A percentile compares a stretch with the other conserved stretches of the same genome.
These are phyloP conservation scores for Pascua sp. DNA, from an alignment of 1,284 basidiomycete genomes.

Conservation along the genomic window DNA sequence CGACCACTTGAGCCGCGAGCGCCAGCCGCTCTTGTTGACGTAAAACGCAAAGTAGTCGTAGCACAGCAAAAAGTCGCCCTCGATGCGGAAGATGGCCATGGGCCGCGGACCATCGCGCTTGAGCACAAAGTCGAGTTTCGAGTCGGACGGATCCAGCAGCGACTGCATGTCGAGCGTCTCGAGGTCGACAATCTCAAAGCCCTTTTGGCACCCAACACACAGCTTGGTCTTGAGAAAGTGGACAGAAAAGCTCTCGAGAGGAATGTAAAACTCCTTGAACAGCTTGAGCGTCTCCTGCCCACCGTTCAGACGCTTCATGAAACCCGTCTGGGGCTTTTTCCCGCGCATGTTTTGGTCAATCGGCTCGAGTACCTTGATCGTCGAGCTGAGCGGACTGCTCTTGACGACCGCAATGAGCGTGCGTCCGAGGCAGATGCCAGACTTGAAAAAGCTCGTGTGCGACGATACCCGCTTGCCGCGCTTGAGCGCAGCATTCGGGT, in stretches of 20 bases:
- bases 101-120: conserved; percentile 84
- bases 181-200: conserved; percentile 99
- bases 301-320: conserved; percentile 81
- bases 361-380: conserved; percentile 96
- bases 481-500: conserved; percentile 86
- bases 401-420: conserved; percentile 99
- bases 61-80: conserved; percentile 94
- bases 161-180: conserved; percentile 97
- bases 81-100: conserved; percentile 94
- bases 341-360: conserved; percentile 84
- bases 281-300: conserved; percentile 91
- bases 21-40: conserved; percentile 93
- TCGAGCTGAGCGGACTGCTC: conserved; percentile 87
- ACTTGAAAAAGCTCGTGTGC: conserved; percentile 97
- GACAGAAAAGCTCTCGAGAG: conserved; percentile 92
- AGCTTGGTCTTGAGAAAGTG: conserved; percentile 98
- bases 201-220: conserved; percentile 94
- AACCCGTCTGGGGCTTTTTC: conserved; percentile 75
- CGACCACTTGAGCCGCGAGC: conserved; percentile 86
- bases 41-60: conserved; percentile 99
- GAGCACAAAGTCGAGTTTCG: conserved; percentile 87
- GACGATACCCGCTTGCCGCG: conserved; percentile 92
- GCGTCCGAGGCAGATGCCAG: conserved; percentile 84
- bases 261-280: conserved; percentile 99
- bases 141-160: conserved; percentile 87